Percentiles rank a stretch among this genome's conserved stretches.
Evolutionary conservation across 768 basidiomycete genomes (phyloP).

Genomic region (Calocybe cyanea): DNA sequence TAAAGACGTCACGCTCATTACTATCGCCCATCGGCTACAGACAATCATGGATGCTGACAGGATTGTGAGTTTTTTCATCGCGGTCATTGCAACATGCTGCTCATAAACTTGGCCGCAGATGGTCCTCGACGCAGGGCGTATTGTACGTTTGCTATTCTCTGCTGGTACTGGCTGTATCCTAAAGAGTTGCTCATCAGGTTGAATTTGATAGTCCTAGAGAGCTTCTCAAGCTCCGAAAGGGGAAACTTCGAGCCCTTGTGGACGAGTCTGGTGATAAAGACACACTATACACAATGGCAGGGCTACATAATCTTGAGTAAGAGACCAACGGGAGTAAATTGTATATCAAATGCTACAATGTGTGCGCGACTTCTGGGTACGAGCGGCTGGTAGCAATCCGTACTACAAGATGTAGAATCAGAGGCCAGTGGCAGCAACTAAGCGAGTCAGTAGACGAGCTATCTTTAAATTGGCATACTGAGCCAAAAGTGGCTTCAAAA

Average conservation of each 20-base stretch:
- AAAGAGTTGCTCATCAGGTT: conserved; percentile 23
- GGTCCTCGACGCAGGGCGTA: conserved; percentile 48
- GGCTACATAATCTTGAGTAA: too few relatives aligned
- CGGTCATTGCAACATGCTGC: not conserved
- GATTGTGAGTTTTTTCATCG: conserved; percentile 30
- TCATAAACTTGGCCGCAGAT: conserved; percentile 26
- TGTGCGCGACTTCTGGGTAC: not conserved
- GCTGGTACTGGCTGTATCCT: not conserved
- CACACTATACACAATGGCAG: conserved; percentile 41
- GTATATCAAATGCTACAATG: not conserved
- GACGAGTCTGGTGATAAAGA: conserved; percentile 55
- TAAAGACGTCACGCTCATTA: conserved; percentile 56
- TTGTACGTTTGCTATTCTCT: conserved; percentile 30
- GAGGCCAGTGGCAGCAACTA: not conserved
- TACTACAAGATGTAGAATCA: not conserved
- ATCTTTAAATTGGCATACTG: too few relatives aligned
- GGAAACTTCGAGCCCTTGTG: conserved; percentile 50
- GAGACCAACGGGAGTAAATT: too few relatives aligned
- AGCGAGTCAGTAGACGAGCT: too few relatives aligned
- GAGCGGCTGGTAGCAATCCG: too few relatives aligned
- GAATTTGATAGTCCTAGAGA: conserved; percentile 51
- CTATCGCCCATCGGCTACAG: conserved; percentile 67
- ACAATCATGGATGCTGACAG: conserved; percentile 69
- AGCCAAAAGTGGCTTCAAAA: too few relatives aligned
- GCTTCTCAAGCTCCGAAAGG: conserved; percentile 49